These are phyloP conservation scores for Chaetomium olivaceum DNA, from an alignment of 2,329 filamentous ascomycete species.

Conservation along the genomic window DNA sequence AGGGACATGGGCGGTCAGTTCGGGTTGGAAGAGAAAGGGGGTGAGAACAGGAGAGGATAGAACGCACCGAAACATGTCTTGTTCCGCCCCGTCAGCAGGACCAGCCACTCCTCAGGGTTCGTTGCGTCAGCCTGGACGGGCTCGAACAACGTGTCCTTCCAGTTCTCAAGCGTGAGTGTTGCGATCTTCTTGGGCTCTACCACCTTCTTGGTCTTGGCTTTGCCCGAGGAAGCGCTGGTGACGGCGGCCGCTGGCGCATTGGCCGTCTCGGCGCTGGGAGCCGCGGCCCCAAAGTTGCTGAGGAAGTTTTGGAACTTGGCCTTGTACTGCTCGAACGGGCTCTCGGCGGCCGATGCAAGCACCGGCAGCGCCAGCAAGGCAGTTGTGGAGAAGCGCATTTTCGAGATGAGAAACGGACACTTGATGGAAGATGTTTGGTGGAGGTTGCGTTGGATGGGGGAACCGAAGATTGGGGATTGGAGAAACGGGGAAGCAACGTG, in stretches of 20 bases:
- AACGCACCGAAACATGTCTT: constrained; percentile 69
- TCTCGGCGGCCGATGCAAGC: constrained; percentile 54
- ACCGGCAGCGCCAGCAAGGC: constrained; percentile 57
- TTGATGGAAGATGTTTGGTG: constrained; percentile 6
- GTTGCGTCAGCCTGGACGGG: constrained; percentile 60
- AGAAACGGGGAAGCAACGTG: neutral
- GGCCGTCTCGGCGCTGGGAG: constrained; percentile 49
- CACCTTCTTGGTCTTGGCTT: constrained; percentile 49
- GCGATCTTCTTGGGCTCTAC: constrained; percentile 47
- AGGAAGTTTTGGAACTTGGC: constrained; percentile 65
- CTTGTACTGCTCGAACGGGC: constrained; percentile 57
- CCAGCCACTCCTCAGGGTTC: constrained; percentile 72
- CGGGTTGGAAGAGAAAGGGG: neutral
- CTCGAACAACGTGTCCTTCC: constrained; percentile 66
- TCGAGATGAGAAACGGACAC: constrained; percentile 28
- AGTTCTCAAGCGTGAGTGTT: constrained; percentile 66
- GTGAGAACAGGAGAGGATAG: neutral
- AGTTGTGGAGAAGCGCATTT: constrained; percentile 60
- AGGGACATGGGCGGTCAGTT: neutral
- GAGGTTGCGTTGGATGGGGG: neutral
- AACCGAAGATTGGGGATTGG: neutral
- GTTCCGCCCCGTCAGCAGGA: constrained; percentile 73
- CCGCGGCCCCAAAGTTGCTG: constrained; percentile 57
- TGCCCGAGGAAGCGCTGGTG: constrained; percentile 45
- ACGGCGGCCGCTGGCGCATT: constrained; percentile 41